Percentiles rank a stretch among this genome's conserved stretches.
Evolutionary conservation across 2,329 filamentous ascomycete genomes (phyloP).

Genomic region (Epicoccum nigrum): DNA sequence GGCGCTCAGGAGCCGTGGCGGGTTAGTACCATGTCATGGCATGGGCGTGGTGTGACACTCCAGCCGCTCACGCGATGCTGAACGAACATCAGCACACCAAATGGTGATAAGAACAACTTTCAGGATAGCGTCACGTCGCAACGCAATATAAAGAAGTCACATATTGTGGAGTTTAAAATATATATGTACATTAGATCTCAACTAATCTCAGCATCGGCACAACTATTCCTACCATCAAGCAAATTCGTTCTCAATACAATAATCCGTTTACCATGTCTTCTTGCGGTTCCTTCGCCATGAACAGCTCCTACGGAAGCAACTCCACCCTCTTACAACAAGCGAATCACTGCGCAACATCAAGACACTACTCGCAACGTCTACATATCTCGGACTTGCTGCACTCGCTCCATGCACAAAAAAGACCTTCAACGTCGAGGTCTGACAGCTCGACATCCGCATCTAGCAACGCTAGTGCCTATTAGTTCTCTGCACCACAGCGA

Average conservation of each 20-base stretch:
- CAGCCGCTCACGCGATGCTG: conserved; percentile 12
- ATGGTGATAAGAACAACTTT: conserved; percentile 13
- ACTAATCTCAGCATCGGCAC: conserved; percentile 7
- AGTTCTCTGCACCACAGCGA: conserved; percentile 9
- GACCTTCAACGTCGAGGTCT: not conserved
- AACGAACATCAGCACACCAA: conserved; percentile 13
- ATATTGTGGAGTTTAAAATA: conserved; percentile 1
- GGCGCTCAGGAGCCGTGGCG: not conserved
- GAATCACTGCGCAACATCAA: conserved; percentile 9
- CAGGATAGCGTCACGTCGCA: conserved; percentile 16
- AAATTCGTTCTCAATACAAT: not conserved
- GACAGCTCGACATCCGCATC: not conserved
- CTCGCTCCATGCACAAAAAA: conserved; percentile 2
- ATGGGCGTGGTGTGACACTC: conserved; percentile 22
- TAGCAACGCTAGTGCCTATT: conserved; percentile 1
- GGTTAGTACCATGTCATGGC: conserved; percentile 9
- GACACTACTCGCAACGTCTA: conserved; percentile 19
- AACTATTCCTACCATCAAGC: not conserved
- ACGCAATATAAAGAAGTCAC: not conserved
- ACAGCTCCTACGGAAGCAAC: conserved; percentile 20
- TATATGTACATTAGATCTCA: conserved; percentile 15
- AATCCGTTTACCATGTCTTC: conserved; percentile 16
- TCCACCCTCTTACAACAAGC: conserved; percentile 19
- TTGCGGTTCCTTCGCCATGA: conserved; percentile 19
- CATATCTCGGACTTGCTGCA: conserved; percentile 14